phyloP scores from a whole-genome alignment of 2,329 filamentous ascomycete genomes.

The Sclerotinia subarctica region DNA sequence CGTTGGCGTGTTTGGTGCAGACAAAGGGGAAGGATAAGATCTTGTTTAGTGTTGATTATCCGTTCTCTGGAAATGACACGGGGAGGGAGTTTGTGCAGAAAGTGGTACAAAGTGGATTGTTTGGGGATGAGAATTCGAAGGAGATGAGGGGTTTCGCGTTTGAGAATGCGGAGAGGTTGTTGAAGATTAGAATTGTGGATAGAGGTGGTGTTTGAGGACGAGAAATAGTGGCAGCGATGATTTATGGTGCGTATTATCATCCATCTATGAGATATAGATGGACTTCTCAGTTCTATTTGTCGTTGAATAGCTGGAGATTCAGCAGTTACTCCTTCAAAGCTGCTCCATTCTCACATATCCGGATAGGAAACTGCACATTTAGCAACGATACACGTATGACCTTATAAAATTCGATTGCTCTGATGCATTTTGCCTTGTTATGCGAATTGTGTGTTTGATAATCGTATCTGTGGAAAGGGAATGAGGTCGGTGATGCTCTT shows the following conservation, averaged over 20 bases:
- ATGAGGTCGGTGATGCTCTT: background rate
- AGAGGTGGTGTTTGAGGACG: background rate
- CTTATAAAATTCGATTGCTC: background rate
- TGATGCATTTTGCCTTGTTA: background rate
- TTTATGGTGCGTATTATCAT: no score
- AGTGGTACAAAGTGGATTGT: conserved; percentile 48
- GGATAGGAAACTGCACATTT: no score
- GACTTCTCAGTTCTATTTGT: background rate
- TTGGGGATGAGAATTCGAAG: conserved; percentile 43
- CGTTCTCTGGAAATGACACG: conserved; percentile 50
- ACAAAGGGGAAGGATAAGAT: conserved; percentile 50
- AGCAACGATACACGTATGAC: no score
- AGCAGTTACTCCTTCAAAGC: background rate
- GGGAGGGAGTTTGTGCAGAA: conserved; percentile 49
- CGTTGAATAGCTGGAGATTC: background rate
- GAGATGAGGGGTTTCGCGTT: conserved; percentile 50
- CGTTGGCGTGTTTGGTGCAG: conserved; percentile 45
- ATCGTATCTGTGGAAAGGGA: background rate
- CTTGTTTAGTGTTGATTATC: conserved; percentile 57
- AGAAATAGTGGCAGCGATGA: no score
- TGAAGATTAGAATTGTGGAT: conserved; percentile 34
- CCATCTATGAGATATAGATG: background rate
- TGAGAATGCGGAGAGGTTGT: conserved; percentile 50
- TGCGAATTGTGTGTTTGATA: background rate
- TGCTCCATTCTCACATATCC: background rate